A percentile compares a stretch with the other conserved stretches of the same genome.
phyloP scores from a whole-genome alignment of 768 basidiomycete genomes.

The Udeniomyces megalosporus region DNA sequence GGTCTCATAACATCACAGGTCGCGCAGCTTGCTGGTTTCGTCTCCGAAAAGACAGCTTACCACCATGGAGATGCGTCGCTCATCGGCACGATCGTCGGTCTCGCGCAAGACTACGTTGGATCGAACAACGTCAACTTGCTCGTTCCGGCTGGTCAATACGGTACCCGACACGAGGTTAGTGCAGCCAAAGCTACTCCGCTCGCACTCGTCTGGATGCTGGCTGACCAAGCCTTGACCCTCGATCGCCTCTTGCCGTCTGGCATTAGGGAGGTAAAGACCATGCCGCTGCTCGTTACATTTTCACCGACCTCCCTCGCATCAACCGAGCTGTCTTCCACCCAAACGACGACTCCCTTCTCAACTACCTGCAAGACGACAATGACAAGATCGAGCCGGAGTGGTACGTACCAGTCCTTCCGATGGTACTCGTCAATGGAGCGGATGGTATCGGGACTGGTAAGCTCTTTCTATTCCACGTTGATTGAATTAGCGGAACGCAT shows the following conservation, averaged over 20 bases:
- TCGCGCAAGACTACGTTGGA: slow-evolving; percentile 88
- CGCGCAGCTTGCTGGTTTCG: slow-evolving; percentile 87
- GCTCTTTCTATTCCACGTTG: slow-evolving; percentile 18
- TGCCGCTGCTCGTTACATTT: slow-evolving; percentile 91
- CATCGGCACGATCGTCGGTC: slow-evolving; percentile 72
- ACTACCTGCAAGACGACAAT: slow-evolving; percentile 71
- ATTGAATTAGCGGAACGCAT: too few species aligned
- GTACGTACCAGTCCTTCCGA: slow-evolving; percentile 77
- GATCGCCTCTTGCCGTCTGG: neutral
- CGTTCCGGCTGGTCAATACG: slow-evolving; percentile 80
- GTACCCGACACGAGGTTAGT: slow-evolving; percentile 46
- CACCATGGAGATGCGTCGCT: slow-evolving; percentile 90
- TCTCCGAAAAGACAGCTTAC: slow-evolving; percentile 83
- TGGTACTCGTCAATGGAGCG: slow-evolving; percentile 80
- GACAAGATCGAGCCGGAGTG: slow-evolving; percentile 77
- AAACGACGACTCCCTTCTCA: slow-evolving; percentile 71
- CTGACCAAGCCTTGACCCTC: slow-evolving; percentile 9
- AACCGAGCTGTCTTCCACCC: slow-evolving; percentile 64
- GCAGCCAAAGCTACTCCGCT: too few species aligned
- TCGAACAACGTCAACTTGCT: slow-evolving; percentile 88
- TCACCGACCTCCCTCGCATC: slow-evolving; percentile 59
- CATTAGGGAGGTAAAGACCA: slow-evolving; percentile 80
- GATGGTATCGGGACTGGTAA: slow-evolving; percentile 94
- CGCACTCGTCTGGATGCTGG: slow-evolving; percentile 4
- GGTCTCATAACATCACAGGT: slow-evolving; percentile 47